phyloP scores from a whole-genome alignment of 352 stramenopile species.

The Phytopythium boreale region DNA sequence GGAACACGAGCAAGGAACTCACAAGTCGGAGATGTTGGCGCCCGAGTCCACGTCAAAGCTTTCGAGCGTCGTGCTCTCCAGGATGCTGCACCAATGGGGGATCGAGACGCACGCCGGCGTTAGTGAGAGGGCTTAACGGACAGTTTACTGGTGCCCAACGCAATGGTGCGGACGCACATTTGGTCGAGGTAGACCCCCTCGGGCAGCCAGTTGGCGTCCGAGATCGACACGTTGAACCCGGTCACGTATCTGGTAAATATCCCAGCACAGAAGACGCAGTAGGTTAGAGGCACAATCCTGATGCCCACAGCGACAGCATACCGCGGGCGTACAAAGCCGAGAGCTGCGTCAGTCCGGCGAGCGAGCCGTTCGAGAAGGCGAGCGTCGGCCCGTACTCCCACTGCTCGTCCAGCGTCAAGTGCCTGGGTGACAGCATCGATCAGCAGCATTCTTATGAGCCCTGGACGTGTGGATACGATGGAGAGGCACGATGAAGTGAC shows the following conservation, averaged over 20 bases:
- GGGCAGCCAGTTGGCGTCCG: slow-evolving; percentile 32
- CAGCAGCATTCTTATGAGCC: not conserved
- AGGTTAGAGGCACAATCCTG: slow-evolving; percentile 1
- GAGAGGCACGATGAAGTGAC: slow-evolving; percentile 3
- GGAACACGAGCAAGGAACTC: slow-evolving; percentile 8
- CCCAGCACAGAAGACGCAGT: not conserved
- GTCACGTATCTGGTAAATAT: slow-evolving; percentile 19
- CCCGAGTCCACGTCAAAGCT: slow-evolving; percentile 29
- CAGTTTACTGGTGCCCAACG: not conserved
- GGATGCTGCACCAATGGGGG: slow-evolving; percentile 24
- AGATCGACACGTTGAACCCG: slow-evolving; percentile 40
- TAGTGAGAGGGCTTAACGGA: not conserved
- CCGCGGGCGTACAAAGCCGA: slow-evolving; percentile 17
- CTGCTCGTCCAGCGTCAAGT: slow-evolving; percentile 8
- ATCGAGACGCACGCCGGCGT: not conserved
- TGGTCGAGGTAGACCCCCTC: slow-evolving; percentile 22
- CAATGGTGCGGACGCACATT: slow-evolving; percentile 24
- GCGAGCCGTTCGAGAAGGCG: slow-evolving; percentile 13
- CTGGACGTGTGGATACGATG: not conserved
- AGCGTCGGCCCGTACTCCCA: slow-evolving; percentile 19
- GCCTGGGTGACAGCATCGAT: slow-evolving; percentile 4
- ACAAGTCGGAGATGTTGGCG: slow-evolving; percentile 37
- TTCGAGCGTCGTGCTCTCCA: slow-evolving; percentile 34
- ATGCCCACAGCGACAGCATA: not conserved
- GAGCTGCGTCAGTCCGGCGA: slow-evolving; percentile 24